Evolutionary conservation across 2,329 filamentous ascomycete genomes (phyloP).

Genomic region (Aspergillus niger): DNA sequence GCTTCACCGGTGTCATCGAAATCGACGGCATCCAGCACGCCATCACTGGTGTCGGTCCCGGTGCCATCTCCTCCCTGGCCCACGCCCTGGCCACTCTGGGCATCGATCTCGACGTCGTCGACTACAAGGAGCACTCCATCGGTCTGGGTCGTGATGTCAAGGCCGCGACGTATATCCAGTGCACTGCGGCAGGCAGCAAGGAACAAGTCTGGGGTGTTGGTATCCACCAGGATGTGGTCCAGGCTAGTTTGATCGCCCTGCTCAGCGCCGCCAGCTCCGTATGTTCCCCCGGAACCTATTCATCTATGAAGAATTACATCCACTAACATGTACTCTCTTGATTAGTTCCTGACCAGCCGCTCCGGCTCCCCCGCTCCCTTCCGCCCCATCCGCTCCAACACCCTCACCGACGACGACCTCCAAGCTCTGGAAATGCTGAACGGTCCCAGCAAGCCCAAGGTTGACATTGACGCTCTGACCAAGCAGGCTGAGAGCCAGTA

Average conservation of each 20-base stretch:
- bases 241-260: conserved; percentile 83
- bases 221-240: conserved; percentile 89
- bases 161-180: conserved; percentile 95
- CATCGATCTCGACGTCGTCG: conserved; percentile 84
- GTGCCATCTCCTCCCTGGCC: conserved; percentile 85
- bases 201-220: conserved; percentile 50
- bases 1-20: conserved; percentile 81
- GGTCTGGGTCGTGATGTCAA: conserved; percentile 79
- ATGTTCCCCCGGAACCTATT: conserved; percentile 41
- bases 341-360: conserved; percentile 70
- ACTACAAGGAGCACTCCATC: conserved; percentile 97
- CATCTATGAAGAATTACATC: not conserved
- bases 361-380: conserved; percentile 69
- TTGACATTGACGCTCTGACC: conserved; percentile 43
- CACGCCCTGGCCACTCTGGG: conserved; percentile 77
- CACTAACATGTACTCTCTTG: conserved; percentile 1
- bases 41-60: conserved; percentile 80
- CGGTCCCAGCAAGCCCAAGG: conserved; percentile 30
- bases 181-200: conserved; percentile 66
- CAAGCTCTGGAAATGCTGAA: conserved; percentile 47
- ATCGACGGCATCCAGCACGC: conserved; percentile 79
- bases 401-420: conserved; percentile 48
- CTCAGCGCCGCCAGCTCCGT: conserved; percentile 84
- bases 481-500: conserved; percentile 38
- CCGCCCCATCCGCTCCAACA: conserved; percentile 59